Evolutionary conservation across 176 grass and related monocot species (phyloP).

Genomic region (Ampelocalamus luodianensis): DNA sequence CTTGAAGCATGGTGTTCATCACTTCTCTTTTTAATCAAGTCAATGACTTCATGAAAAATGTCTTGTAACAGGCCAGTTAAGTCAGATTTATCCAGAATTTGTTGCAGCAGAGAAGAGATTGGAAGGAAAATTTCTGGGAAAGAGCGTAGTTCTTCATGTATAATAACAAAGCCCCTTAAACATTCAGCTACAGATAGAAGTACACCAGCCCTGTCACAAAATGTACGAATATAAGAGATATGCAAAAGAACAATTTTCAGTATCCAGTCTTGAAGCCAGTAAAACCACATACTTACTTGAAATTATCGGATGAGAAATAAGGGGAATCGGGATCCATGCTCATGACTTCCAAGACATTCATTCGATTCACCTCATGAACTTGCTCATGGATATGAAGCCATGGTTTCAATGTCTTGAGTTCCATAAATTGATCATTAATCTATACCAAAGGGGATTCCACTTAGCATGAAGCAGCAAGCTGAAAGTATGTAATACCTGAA

Average conservation of each 20-base stretch:
- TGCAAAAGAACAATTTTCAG: neutral
- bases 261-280: neutral
- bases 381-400: constrained; percentile 63
- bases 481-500: constrained; percentile 26
- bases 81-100: constrained; percentile 61
- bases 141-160: constrained; percentile 72
- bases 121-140: constrained; percentile 91
- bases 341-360: constrained; percentile 69
- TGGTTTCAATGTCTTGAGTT: constrained; percentile 69
- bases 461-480: constrained; percentile 32
- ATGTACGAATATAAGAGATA: constrained; percentile 22
- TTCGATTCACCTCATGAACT: constrained; percentile 49
- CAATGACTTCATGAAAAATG: constrained; percentile 70
- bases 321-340: constrained; percentile 68
- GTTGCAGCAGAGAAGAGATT: constrained; percentile 60
- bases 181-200: constrained; percentile 73
- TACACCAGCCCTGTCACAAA: constrained; percentile 63
- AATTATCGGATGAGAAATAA: constrained; percentile 66
- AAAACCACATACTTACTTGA: constrained; percentile 60
- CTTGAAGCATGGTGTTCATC: constrained; percentile 64
- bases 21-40: constrained; percentile 74
- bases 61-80: constrained; percentile 46
- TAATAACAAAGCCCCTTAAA: constrained; percentile 77
- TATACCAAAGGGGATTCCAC: constrained; percentile 42
- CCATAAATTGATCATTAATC: constrained; percentile 76